Conservation (phyloP, 768 basidiomycete genomes). For the Exsudoporus frostii region DNA sequence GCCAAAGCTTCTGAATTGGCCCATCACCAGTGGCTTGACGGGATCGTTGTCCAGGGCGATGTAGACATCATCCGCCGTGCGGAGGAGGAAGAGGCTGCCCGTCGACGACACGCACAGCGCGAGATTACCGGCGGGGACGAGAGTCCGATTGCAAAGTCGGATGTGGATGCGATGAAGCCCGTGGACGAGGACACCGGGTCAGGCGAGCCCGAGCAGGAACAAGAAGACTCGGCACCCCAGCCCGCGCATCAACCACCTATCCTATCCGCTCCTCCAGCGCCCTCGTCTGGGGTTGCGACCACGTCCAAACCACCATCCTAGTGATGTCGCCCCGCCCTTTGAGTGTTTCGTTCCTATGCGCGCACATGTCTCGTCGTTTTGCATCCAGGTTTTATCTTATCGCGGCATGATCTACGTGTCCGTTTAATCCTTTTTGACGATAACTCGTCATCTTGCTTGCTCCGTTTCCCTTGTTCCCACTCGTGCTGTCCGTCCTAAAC, state of each 20-base stretch:
- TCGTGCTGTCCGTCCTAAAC: conserved; percentile 1
- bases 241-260: conserved; percentile 29
- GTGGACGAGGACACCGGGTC: conserved; percentile 47
- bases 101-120: conserved; percentile 18
- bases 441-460: neutral
- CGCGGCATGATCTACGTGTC: neutral
- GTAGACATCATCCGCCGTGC: conserved; percentile 71
- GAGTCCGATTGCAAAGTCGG: conserved; percentile 21
- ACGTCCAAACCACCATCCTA: conserved; percentile 15
- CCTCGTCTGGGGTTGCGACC: conserved; percentile 1
- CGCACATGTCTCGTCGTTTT: neutral
- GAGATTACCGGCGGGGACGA: conserved; percentile 5
- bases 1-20: conserved; percentile 85
- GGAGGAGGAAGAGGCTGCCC: conserved; percentile 48
- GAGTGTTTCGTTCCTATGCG: neutral
- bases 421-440: conserved; percentile 5
- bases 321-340: neutral
- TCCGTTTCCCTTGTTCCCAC: neutral
- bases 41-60: conserved; percentile 85
- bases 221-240: neutral
- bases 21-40: conserved; percentile 86
- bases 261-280: conserved; percentile 32
- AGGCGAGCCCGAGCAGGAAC: conserved; percentile 11
- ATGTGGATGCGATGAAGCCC: conserved; percentile 70
- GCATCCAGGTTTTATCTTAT: conserved; percentile 4